Evolutionary conservation across 164 flowering plant species (phyloP).

Genomic region (Vitis riparia): DNA sequence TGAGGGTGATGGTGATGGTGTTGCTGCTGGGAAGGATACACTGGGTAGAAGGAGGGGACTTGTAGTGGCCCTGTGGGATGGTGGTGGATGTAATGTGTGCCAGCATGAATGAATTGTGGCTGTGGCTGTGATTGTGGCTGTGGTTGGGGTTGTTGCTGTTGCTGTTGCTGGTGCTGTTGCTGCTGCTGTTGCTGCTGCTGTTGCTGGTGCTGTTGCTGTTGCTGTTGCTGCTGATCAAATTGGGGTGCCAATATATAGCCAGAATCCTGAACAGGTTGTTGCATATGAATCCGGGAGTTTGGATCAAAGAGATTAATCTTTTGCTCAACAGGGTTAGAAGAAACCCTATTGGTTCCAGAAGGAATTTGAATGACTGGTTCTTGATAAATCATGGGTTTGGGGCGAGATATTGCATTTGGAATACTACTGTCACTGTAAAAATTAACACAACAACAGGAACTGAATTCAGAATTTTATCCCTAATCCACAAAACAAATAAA

Average conservation of each 20-base stretch:
- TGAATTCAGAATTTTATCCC: slow-evolving; percentile 17
- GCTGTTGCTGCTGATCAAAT: slow-evolving; percentile 32
- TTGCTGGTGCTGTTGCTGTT: background rate
- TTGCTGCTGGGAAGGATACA: slow-evolving; percentile 59
- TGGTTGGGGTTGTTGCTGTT: slow-evolving; percentile 8
- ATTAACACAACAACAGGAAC: slow-evolving; percentile 12
- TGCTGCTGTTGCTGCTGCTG: slow-evolving; percentile 16
- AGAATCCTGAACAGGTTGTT: slow-evolving; percentile 56
- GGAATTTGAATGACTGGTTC: slow-evolving; percentile 46
- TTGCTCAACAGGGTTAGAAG: slow-evolving; percentile 42
- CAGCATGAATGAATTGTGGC: slow-evolving; percentile 61
- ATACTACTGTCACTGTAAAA: slow-evolving; percentile 62
- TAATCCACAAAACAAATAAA: background rate
- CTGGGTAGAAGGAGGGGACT: slow-evolving; percentile 56
- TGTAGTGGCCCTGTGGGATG: slow-evolving; percentile 55
- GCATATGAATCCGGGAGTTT: slow-evolving; percentile 48
- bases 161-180: slow-evolving; percentile 24
- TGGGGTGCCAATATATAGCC: slow-evolving; percentile 48
- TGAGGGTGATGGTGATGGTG: slow-evolving; percentile 41
- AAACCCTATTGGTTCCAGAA: slow-evolving; percentile 34
- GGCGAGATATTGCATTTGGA: slow-evolving; percentile 41
- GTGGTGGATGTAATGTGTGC: slow-evolving; percentile 68
- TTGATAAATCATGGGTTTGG: slow-evolving; percentile 59
- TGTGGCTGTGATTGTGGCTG: slow-evolving; percentile 25
- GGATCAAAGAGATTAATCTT: slow-evolving; percentile 48